Percentiles rank a stretch among this genome's conserved stretches.
These are phyloP conservation scores for Trypethelium eluteriae DNA, from an alignment of 495 filamentous ascomycete genomes.

Conservation along the genomic window DNA sequence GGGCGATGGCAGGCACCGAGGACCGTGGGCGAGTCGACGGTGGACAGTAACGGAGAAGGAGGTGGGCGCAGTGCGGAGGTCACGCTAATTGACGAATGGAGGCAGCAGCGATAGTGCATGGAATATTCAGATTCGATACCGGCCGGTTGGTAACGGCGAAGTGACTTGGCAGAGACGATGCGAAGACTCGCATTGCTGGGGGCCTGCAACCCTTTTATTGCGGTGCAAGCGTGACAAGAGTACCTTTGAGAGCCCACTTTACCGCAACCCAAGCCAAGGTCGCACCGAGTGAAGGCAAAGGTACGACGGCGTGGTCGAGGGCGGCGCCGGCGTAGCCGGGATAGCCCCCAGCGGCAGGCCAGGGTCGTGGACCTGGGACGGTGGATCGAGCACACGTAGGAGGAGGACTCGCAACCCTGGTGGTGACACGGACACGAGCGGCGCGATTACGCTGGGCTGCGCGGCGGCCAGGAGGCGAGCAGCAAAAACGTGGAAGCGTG, in stretches of 20 bases:
- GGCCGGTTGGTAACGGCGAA: conserved; percentile 6
- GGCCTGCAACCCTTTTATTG: conserved; percentile 8
- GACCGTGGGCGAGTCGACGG: not conserved
- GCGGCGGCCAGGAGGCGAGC: conserved; percentile 5
- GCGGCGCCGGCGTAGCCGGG: conserved; percentile 9
- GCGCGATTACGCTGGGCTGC: conserved; percentile 10
- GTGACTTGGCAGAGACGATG: conserved; percentile 10
- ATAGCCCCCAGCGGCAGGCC: conserved; percentile 1
- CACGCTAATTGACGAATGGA: conserved; percentile 10
- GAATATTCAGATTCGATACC: conserved; percentile 11
- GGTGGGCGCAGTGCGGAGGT: conserved; percentile 10
- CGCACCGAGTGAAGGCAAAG: not conserved
- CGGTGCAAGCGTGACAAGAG: not conserved
- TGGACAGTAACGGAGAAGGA: conserved; percentile 1
- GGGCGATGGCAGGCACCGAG: conserved; percentile 12
- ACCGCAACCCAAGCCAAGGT: conserved; percentile 6
- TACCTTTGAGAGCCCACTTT: not conserved
- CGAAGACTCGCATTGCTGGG: conserved; percentile 11
- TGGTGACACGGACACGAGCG: conserved; percentile 6
- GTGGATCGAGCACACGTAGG: conserved; percentile 1
- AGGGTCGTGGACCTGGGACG: conserved; percentile 10
- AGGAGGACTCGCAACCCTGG: not conserved
- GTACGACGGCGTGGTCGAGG: conserved; percentile 12
- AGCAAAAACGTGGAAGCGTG: too few species aligned
- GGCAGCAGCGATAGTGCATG: conserved; percentile 11